phyloP scores from a whole-genome alignment of 2,329 filamentous ascomycete genomes.

The Chaetoscypha palmicola region DNA sequence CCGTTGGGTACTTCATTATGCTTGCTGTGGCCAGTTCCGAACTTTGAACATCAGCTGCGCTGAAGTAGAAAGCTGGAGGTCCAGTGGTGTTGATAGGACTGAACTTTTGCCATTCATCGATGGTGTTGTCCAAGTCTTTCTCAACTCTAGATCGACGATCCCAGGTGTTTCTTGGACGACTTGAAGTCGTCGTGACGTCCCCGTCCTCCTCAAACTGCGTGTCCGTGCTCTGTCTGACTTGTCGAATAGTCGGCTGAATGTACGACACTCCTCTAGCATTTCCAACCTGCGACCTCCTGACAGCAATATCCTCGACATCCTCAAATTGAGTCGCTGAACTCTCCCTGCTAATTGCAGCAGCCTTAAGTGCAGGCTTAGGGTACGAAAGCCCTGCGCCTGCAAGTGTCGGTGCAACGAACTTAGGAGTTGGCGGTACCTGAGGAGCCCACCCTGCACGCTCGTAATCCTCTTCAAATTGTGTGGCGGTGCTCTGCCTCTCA shows the following conservation, averaged over 20 bases:
- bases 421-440: not conserved
- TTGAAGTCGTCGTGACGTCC: not conserved
- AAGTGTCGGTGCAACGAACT: conserved; percentile 2
- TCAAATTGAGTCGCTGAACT: conserved; percentile 7
- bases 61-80: conserved; percentile 12
- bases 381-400: conserved; percentile 5
- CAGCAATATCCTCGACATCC: conserved; percentile 3
- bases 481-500: conserved; percentile 24
- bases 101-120: conserved; percentile 14
- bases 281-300: conserved; percentile 3
- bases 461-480: conserved; percentile 30
- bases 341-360: conserved; percentile 1
- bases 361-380: conserved; percentile 1
- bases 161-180: not conserved
- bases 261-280: conserved; percentile 4
- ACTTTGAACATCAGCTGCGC: conserved; percentile 6
- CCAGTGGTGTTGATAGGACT: conserved; percentile 7
- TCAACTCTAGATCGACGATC: conserved; percentile 3
- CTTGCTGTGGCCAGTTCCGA: not conserved
- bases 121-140: conserved; percentile 11
- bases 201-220: conserved; percentile 11
- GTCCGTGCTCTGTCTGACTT: conserved; percentile 23
- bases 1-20: conserved; percentile 6
- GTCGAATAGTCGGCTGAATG: conserved; percentile 1
- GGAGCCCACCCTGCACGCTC: conserved; percentile 12